phyloP scores from a whole-genome alignment of 164 flowering plant species.

The Houttuynia cordata region DNA sequence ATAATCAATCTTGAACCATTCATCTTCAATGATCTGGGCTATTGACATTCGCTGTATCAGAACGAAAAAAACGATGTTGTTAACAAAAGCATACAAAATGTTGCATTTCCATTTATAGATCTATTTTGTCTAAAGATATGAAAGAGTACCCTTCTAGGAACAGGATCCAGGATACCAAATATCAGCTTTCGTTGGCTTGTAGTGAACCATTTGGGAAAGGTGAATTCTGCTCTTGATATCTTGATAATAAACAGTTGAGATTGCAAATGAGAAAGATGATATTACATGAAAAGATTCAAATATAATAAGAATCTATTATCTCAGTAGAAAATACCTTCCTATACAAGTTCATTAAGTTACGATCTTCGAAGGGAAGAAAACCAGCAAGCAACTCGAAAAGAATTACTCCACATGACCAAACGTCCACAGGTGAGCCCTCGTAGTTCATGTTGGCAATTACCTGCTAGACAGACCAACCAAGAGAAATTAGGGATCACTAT shows the following conservation, averaged over 20 bases:
- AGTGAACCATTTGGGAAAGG: slow-evolving; percentile 53
- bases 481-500: neutral
- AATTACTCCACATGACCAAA: slow-evolving; percentile 80
- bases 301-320: neutral
- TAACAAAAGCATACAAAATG: neutral
- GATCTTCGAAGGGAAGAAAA: slow-evolving; percentile 59
- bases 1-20: slow-evolving; percentile 54
- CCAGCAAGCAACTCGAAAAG: slow-evolving; percentile 62
- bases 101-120: neutral
- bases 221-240: slow-evolving; percentile 55
- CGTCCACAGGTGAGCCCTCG: slow-evolving; percentile 58
- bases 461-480: slow-evolving; percentile 16
- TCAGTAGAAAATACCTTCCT: slow-evolving; percentile 30
- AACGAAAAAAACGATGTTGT: neutral
- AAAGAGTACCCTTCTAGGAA: slow-evolving; percentile 33
- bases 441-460: slow-evolving; percentile 36
- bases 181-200: slow-evolving; percentile 34
- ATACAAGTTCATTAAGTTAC: slow-evolving; percentile 37
- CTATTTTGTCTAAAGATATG: too few species aligned
- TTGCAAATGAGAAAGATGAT: neutral
- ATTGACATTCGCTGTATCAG: slow-evolving; percentile 43
- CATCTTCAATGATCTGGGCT: slow-evolving; percentile 45
- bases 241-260: slow-evolving; percentile 6
- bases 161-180: slow-evolving; percentile 44
- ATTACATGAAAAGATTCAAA: slow-evolving; percentile 1